These are phyloP conservation scores for Pleurotus platypus DNA, from an alignment of 768 basidiomycete species.

Conservation along the genomic window DNA sequence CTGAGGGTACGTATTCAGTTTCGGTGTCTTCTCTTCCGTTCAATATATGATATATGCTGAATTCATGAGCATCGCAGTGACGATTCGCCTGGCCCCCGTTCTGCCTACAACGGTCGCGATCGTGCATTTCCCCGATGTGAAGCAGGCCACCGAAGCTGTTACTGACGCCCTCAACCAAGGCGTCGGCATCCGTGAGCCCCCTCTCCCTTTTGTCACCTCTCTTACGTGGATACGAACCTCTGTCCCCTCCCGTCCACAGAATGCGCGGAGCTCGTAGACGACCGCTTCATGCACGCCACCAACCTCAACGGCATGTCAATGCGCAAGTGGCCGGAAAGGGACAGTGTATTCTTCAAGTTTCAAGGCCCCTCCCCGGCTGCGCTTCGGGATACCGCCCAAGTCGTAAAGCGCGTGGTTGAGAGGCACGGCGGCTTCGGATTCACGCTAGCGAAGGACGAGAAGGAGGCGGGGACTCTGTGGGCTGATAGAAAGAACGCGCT, in stretches of 20 bases:
- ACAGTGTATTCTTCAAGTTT: constrained; percentile 86
- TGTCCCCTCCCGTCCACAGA: constrained; percentile 34
- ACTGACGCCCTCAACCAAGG: constrained; percentile 70
- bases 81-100: constrained; percentile 76
- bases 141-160: constrained; percentile 70
- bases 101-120: constrained; percentile 82
- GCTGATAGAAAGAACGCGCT: constrained; percentile 65
- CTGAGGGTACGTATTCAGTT: constrained; percentile 53
- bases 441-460: constrained; percentile 54
- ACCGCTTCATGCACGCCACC: constrained; percentile 59
- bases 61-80: constrained; percentile 42
- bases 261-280: constrained; percentile 83
- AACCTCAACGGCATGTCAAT: constrained; percentile 53
- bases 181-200: constrained; percentile 66
- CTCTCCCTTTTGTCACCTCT: background rate
- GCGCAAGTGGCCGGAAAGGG: constrained; percentile 56
- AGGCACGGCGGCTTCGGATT: constrained; percentile 69
- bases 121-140: constrained; percentile 76
- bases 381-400: constrained; percentile 56
- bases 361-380: constrained; percentile 63
- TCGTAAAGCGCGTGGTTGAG: constrained; percentile 54
- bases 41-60: background rate
- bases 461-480: constrained; percentile 76
- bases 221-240: background rate
- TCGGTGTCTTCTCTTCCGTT: too few species aligned